A percentile compares a stretch with the other conserved stretches of the same genome.
phyloP scores from a whole-genome alignment of 208 protist genomes.

The Trypanosoma cruzi region DNA sequence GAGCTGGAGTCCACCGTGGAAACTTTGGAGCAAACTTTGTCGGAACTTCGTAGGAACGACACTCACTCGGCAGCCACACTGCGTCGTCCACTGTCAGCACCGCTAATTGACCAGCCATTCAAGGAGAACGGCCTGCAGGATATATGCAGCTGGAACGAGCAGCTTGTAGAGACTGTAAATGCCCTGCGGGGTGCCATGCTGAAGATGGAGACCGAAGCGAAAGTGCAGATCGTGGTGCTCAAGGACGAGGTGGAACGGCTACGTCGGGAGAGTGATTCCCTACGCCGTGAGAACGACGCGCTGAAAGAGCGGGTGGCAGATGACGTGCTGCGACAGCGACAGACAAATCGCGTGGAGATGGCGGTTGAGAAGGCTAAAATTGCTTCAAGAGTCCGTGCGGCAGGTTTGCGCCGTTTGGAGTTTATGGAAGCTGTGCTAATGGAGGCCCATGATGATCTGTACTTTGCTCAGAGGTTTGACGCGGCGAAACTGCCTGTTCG shows the following conservation, averaged over 20 bases:
- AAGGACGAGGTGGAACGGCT: constrained; percentile 46
- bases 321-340: constrained; percentile 75
- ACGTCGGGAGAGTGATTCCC: constrained; percentile 28
- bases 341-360: constrained; percentile 74
- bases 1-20: constrained; percentile 42
- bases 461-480: constrained; percentile 77
- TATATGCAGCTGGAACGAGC: constrained; percentile 57
- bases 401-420: constrained; percentile 72
- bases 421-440: constrained; percentile 67
- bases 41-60: not conserved
- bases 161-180: constrained; percentile 70
- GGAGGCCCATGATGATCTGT: constrained; percentile 86
- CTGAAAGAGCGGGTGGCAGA: constrained; percentile 73
- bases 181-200: constrained; percentile 53
- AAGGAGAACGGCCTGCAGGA: constrained; percentile 36
- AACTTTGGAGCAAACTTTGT: constrained; percentile 16
- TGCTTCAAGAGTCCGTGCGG: constrained; percentile 51
- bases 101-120: constrained; percentile 22
- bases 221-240: constrained; percentile 52
- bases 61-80: not conserved
- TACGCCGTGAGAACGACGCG: constrained; percentile 61
- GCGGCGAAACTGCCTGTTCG: constrained; percentile 60
- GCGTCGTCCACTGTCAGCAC: constrained; percentile 4
- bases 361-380: constrained; percentile 56
- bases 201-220: constrained; percentile 50